Evolutionary conservation across 225 moss, liverwort and hornwort genomes (phyloP), one percentile per base, ranked within the genome.

Genomic region (Ulota crispa): DNA sequence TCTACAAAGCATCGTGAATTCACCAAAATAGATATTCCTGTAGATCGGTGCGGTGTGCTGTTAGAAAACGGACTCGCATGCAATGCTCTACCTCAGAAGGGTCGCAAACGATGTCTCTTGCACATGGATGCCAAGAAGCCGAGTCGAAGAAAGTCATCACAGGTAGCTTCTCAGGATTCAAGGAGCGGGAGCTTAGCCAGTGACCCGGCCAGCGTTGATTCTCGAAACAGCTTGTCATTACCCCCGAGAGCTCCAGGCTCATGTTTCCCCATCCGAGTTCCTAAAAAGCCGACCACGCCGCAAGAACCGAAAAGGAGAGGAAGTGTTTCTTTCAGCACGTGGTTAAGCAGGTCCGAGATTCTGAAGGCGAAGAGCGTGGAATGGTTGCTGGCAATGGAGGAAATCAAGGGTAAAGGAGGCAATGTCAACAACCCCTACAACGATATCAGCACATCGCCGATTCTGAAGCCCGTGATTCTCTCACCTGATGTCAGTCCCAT

Each of bases 241-340:
- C 53, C n/a, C n/a, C n/a, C 54, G n/a, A 54, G 42, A 42, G 73
- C 61, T 20, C 57, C 78, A 21, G 68, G 80, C 47, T 79, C 69
- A 9, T 88, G 86, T 69, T 84, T 84, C 43, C 84, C 88, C 10
- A 79, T 84, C 41, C 61, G 86, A 3, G 8, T 70, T 18, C 52
- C 77, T 3, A 78, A 59, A 37, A 78, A 78, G 45, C 43, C 23
- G 66, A 80, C n/a, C n/a, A n/a, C 65, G 79, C 70, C 24, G 61
- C 80, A 80, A 32, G 85, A 84, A 3, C 36, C 64, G 57, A 91
- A 83, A 18, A 64, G 81, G 62, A 78, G 42, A 42, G 91, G 85
- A 6, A 91, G 91, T 37, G 68, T 91, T 13, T 91, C 91, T 2
- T 91, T 91, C 55, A 91, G 74, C 79, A 88, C 91, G 23, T 91